Conservation (phyloP, 2,329 filamentous ascomycete species). For the Aspergillus alliaceus region DNA sequence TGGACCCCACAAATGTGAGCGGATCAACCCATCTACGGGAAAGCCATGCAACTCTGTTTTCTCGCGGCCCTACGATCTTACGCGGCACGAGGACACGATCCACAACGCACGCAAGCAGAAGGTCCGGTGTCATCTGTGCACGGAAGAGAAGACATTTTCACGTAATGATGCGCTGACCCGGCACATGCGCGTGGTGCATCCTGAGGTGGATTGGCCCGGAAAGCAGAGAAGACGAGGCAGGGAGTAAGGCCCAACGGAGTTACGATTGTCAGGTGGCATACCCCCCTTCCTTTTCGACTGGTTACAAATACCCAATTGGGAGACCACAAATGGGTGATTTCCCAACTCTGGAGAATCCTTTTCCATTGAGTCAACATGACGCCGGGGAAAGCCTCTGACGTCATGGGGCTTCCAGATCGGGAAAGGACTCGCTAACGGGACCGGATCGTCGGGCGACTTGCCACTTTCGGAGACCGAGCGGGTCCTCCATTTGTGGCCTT, state of each 20-base stretch:
- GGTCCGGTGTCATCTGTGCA: constrained; percentile 87
- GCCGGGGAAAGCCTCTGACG: constrained; percentile 20
- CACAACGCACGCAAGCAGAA: constrained; percentile 95
- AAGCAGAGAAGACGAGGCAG: constrained; percentile 51
- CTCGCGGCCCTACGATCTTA: constrained; percentile 93
- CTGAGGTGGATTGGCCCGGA: constrained; percentile 79
- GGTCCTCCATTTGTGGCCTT: constrained; percentile 9
- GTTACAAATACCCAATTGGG: neutral
- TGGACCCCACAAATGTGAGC: constrained; percentile 88
- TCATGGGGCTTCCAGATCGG: constrained; percentile 18
- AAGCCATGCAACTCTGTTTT: constrained; percentile 95
- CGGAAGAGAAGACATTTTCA: constrained; percentile 96
- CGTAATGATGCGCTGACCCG: constrained; percentile 90
- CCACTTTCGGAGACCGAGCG: constrained; percentile 9
- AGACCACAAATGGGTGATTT: constrained; percentile 13
- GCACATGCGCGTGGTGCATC: constrained; percentile 92
- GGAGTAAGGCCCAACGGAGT: constrained; percentile 24
- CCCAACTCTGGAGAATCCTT: too few relatives aligned
- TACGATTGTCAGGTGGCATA: neutral
- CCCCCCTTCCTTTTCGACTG: constrained; percentile 3
- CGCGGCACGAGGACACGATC: constrained; percentile 94
- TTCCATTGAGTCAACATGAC: constrained; percentile 20
- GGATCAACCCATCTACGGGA: constrained; percentile 90
- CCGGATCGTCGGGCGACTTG: constrained; percentile 20
- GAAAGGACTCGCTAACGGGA: constrained; percentile 17